Percentiles rank a stretch among this genome's conserved stretches.
These are phyloP conservation scores for Backusella australiensis DNA, from an alignment of 192 early-diverging fungal species.

Conservation along the genomic window DNA sequence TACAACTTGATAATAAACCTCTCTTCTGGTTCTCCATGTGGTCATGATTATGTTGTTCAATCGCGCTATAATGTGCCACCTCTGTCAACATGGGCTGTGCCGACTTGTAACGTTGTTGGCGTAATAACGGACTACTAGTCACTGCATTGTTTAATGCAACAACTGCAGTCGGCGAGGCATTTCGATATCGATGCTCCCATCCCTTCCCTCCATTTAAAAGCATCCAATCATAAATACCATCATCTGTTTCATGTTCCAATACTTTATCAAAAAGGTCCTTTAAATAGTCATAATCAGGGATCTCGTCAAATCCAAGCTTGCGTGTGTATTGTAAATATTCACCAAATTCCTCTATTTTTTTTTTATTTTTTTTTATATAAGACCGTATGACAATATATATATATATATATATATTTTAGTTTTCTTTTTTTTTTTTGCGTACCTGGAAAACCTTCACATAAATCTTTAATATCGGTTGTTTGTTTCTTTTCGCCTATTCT, in stretches of 20 bases:
- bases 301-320: constrained; percentile 90
- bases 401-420: no score
- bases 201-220: constrained; percentile 52
- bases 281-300: constrained; percentile 92
- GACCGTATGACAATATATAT: not conserved
- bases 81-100: constrained; percentile 7
- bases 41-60: not conserved
- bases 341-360: constrained; percentile 74
- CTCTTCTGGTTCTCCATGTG: not conserved
- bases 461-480: constrained; percentile 79
- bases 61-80: constrained; percentile 2
- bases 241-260: constrained; percentile 72
- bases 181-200: constrained; percentile 31
- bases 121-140: not conserved
- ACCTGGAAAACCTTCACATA: constrained; percentile 86
- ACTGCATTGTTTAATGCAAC: constrained; percentile 14
- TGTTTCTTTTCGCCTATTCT: constrained; percentile 99
- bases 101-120: not conserved
- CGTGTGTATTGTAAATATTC: constrained; percentile 85
- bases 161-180: not conserved
- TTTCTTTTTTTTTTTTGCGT: not conserved
- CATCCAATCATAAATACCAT: constrained; percentile 97
- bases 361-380: not conserved
- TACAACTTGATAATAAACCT: not conserved
- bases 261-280: constrained; percentile 81